Conservation (phyloP, 2,329 filamentous ascomycete genomes). For the Colletotrichum nymphaeae region DNA sequence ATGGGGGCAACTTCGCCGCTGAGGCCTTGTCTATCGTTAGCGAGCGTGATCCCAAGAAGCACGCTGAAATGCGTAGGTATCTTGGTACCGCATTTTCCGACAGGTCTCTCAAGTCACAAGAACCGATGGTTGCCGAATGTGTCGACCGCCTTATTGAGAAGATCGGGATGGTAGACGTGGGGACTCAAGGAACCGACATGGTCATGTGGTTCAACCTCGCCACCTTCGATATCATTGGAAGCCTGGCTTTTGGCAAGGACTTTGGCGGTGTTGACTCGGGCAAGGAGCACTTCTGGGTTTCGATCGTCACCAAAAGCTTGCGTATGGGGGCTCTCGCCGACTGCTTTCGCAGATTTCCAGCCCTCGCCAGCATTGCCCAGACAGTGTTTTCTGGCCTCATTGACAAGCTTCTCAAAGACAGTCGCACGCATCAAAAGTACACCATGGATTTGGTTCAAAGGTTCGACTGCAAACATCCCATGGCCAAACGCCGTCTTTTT, state of each 20-base stretch:
- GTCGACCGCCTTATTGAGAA: neutral
- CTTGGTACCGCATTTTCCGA: neutral
- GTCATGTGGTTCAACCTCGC: neutral
- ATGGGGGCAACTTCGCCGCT: neutral
- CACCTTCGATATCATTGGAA: neutral
- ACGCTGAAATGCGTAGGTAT: neutral
- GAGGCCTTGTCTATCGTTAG: neutral
- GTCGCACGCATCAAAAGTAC: neutral
- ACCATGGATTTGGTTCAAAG: constrained; percentile 15
- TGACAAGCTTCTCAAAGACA: neutral
- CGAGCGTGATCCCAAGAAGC: neutral
- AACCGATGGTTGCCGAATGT: neutral
- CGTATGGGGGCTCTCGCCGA: constrained; percentile 11
- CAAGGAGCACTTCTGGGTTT: neutral
- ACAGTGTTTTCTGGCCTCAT: neutral
- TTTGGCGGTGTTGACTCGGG: neutral
- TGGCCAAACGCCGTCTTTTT: neutral
- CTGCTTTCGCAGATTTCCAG: constrained; percentile 11
- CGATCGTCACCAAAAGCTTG: constrained; percentile 10
- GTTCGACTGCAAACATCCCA: neutral
- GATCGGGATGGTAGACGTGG: neutral
- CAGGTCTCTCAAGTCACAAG: neutral
- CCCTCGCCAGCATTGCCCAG: neutral
- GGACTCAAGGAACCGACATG: neutral
- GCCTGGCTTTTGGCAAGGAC: neutral